Evolutionary conservation across 2,329 filamentous ascomycete species (phyloP).

Genomic region (Claviceps paspali): DNA sequence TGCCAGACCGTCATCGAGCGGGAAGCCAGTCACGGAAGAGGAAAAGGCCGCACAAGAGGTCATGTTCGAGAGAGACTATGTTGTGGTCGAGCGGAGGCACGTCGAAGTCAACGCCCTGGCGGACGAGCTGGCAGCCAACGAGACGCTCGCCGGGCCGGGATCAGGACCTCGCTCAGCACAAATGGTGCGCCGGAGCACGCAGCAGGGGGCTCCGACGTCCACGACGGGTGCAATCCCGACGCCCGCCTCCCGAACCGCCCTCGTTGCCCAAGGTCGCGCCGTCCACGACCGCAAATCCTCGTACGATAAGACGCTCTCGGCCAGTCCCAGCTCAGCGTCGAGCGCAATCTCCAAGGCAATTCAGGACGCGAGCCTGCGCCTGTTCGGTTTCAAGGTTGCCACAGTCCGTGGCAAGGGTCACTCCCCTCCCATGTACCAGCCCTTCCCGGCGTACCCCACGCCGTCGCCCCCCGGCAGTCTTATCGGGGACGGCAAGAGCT

Average conservation of each 20-base stretch:
- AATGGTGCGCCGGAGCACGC: conserved; percentile 62
- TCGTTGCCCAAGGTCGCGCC: conserved; percentile 53
- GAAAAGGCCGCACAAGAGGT: conserved; percentile 71
- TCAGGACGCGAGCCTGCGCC: conserved; percentile 69
- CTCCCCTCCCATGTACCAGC: conserved; percentile 64
- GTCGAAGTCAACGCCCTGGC: conserved; percentile 96
- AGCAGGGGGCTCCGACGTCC: conserved; percentile 56
- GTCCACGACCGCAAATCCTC: conserved; percentile 65
- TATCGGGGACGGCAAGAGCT: conserved; percentile 46
- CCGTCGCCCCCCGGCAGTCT: conserved; percentile 45
- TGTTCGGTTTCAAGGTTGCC: conserved; percentile 57
- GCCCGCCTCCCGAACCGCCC: conserved; percentile 55
- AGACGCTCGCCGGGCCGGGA: conserved; percentile 38
- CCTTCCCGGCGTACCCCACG: conserved; percentile 74
- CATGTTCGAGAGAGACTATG: conserved; percentile 84
- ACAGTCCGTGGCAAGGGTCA: conserved; percentile 50
- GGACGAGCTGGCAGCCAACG: conserved; percentile 81
- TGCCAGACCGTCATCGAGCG: conserved; percentile 12
- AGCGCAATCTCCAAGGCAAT: conserved; percentile 91
- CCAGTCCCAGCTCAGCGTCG: conserved; percentile 55
- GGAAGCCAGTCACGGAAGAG: conserved; percentile 36
- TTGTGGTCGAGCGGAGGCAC: conserved; percentile 84
- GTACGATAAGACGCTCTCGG: conserved; percentile 62
- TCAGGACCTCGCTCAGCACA: conserved; percentile 42
- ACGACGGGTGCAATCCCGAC: conserved; percentile 53